Evolutionary conservation across 106 monocot genomes (phyloP).

Genomic region (Phalaenopsis equestris): DNA sequence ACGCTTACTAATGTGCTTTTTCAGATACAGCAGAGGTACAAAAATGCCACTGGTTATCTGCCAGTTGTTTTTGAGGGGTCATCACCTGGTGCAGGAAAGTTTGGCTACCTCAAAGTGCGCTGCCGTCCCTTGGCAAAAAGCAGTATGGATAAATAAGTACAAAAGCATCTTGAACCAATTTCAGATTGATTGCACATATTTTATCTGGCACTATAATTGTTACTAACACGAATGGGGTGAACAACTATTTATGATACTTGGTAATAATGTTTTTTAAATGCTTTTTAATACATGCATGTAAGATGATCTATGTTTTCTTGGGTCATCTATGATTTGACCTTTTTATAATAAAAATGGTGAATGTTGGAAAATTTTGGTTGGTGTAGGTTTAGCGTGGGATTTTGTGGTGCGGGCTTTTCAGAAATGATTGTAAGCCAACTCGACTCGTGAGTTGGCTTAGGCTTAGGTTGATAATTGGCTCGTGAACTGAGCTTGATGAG

Average conservation of each 20-base stretch:
- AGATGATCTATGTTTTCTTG: background rate
- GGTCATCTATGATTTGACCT: background rate
- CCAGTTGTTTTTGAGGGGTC: conserved; percentile 79
- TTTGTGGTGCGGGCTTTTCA: no score
- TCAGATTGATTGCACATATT: background rate
- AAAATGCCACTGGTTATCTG: conserved; percentile 61
- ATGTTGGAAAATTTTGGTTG: no score
- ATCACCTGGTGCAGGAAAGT: conserved; percentile 77
- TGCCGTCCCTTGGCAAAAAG: conserved; percentile 11
- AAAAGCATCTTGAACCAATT: background rate
- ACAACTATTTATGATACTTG: background rate
- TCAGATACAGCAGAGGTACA: conserved; percentile 80
- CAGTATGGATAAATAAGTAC: background rate
- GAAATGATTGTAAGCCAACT: no score
- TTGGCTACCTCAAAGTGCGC: conserved; percentile 69
- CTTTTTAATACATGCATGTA: background rate
- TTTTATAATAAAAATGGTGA: background rate
- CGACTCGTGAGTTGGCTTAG: no score
- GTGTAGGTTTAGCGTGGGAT: no score
- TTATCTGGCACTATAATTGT: background rate
- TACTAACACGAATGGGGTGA: background rate
- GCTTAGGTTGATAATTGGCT: no score
- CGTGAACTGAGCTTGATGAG: no score
- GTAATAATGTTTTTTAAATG: background rate
- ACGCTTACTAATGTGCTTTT: background rate